Percentiles rank a stretch among this genome's conserved stretches.
These are phyloP conservation scores for Acer yangbiense DNA, from an alignment of 345 rosid species.

Conservation along the genomic window DNA sequence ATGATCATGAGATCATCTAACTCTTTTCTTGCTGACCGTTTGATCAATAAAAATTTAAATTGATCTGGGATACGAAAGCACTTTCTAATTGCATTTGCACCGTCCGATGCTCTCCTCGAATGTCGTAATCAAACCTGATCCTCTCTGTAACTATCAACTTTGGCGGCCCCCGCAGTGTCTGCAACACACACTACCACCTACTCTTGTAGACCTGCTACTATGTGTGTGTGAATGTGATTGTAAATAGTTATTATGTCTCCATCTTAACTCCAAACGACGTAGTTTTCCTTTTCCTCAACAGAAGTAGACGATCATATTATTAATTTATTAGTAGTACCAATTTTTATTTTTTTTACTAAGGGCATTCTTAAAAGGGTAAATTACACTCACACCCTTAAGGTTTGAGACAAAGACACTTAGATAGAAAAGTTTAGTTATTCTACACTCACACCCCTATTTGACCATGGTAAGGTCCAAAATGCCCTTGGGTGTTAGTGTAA, in stretches of 20 bases:
- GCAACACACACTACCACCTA: background rate
- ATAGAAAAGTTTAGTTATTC: no score
- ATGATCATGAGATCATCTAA: no score
- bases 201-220: background rate
- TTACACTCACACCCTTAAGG: no score
- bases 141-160: constrained; percentile 5
- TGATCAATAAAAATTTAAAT: background rate
- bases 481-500: no score
- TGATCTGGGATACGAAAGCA: background rate
- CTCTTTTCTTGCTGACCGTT: background rate
- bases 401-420: no score
- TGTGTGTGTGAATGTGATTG: background rate
- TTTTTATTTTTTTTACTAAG: no score
- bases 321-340: no score
- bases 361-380: no score
- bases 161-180: constrained; percentile 19
- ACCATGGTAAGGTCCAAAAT: no score
- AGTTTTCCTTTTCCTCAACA: background rate
- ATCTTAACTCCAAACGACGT: background rate
- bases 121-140: constrained; percentile 23
- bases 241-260: background rate
- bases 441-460: no score
- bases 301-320: no score
- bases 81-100: constrained; percentile 15
- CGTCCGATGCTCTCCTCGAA: constrained; percentile 29